Base-by-base conservation (phyloP, 192 early-diverging fungal species). In the Coemansia sp. region DNA sequence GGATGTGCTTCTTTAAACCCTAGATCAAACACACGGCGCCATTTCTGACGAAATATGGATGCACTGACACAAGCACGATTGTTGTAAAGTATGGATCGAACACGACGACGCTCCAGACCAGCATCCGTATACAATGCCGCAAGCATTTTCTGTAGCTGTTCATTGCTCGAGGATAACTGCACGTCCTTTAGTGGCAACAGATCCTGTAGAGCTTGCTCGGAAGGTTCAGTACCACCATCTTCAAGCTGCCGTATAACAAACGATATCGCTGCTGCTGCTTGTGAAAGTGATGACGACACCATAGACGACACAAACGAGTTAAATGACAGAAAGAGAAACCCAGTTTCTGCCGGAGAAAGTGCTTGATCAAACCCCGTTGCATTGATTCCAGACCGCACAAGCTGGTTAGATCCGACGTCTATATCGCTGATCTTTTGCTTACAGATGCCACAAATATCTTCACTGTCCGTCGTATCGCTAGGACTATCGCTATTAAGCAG, bases 1-100 rank as follows among this genome's bases (percentile, higher is more conserved):
- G 56, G 3, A 47, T 57, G 60, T 7, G 18, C 21, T 2, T 23
- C n/a, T 19, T 30, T 40, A 13, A 67, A 51, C 22, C 54, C 46
- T 6, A 34, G 27, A 9, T 53, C 41, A 41, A 70, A 62, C 15
- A 37, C 55, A 9, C 34, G 34, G 4, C 30, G 15, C 73, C 73
- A 77, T 50, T 48, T 58, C 30, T 54, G 33, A 3, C 68, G 59
- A 23, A 67, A 66, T 17, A 59, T 33, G 0, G 53, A 64, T n/a
- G 64, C 64, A 42, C 57, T 27, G 23, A 71, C n/a, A 18, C 60
- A 70, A 6, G 64, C 68, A 9, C 68, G 64, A 38, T 57, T 61
- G 41, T 63, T 77, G 48, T 71, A 37, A 14, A 70, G 53, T 11
- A 66, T 39, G 5, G 73, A 70, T 27, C 51, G 40, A 6, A 67